Conservation (phyloP, 257 asterid species). For the Nicotiana obtusifolia region DNA sequence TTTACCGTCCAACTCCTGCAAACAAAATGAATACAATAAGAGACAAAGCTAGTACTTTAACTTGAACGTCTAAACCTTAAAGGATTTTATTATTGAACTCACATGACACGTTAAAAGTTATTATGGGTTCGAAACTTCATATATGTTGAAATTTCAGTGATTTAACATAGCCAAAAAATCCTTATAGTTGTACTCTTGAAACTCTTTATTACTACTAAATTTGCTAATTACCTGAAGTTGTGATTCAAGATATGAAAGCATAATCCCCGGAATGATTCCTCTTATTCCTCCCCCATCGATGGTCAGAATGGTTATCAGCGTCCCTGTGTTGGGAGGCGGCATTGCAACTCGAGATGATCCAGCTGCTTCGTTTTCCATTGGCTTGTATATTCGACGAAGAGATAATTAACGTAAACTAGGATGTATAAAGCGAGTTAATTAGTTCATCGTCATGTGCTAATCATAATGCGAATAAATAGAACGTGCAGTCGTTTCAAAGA, state of each 20-base stretch:
- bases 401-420: not conserved
- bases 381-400: not conserved
- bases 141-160: no score
- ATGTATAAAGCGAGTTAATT: not conserved
- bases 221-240: conserved; percentile 44
- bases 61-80: not conserved
- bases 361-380: conserved; percentile 14
- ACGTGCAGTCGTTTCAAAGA: not conserved
- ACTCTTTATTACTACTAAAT: not conserved
- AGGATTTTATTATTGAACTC: not conserved
- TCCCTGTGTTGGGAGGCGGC: conserved; percentile 35
- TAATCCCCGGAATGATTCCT: conserved; percentile 49
- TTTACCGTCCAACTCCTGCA: conserved; percentile 44
- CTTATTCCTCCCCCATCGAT: conserved; percentile 60
- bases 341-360: not conserved
- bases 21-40: not conserved
- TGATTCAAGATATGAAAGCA: conserved; percentile 41
- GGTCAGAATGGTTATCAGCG: conserved; percentile 32
- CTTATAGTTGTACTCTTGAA: not conserved
- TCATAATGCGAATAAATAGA: not conserved
- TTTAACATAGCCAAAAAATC: not conserved
- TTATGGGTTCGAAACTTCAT: no score
- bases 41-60: not conserved
- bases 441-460: not conserved
- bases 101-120: no score